Evolutionary conservation across 164 flowering plant genomes (phyloP), one percentile per base, ranked within the genome.

Genomic region (Vitis labrusca): DNA sequence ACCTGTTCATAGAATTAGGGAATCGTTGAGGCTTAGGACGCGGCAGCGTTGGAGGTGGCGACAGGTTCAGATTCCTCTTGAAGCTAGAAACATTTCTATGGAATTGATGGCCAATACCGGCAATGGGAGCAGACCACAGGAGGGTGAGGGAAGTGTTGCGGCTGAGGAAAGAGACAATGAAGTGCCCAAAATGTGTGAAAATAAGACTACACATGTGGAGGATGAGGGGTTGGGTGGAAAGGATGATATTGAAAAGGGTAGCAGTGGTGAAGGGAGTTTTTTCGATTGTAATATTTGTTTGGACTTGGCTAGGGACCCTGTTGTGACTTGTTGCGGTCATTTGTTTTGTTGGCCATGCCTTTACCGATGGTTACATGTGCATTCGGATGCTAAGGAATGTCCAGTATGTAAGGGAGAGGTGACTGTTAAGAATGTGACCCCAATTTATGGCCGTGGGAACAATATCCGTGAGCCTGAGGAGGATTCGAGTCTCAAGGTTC

Each of bases 381-480:
- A 86, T 73, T 85, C 92, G 0, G 86, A 84, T 69, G 84, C 87
- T 5, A 85, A 83, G 64, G 92, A 89, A 66, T 91, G 97, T 64
- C 93, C 94, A 0, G 90, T 89, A 1, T 91, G 97, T 68, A 91
- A 89, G 66, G 94, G 92, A 27, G 92, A 90, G 71, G 89, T 90
- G 37, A 79, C 86, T 0, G 50, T 63, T 1, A 90, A 85, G 68
- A 88, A 71, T 69, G 79, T 88, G 37, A 88, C 88, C 15, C 93
- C 97, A 8, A 86, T 89, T 62, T 88, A 88, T 73, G 97, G 93
- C 19, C 86, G 91, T 65, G 92, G 93, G 19, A 75, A 74, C 53
- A 57, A 27, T 56, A 61, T n/a, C 23, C 79, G 66, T 9, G 83
- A 68, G 57, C 66, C 76, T 7, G 85, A 82, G 56, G 83, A 78